phyloP scores from a whole-genome alignment of 139 green algal species.

The Raphidocelis subcapitata region DNA sequence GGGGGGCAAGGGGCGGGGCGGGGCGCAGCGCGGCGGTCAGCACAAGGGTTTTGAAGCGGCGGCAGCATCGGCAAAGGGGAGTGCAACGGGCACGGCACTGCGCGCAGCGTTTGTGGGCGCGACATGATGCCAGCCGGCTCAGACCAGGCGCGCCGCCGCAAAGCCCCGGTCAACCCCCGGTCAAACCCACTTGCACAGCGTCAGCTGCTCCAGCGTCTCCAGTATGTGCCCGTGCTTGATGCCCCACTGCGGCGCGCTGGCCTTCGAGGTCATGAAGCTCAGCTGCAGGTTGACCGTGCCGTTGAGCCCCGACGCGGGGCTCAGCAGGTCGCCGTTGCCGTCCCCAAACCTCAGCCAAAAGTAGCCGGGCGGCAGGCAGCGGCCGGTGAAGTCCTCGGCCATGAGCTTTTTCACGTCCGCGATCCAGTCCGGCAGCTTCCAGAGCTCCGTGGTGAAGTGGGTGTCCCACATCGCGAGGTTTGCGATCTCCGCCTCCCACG shows the following conservation, averaged over 20 bases:
- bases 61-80: too few relatives aligned
- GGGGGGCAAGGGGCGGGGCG: too few relatives aligned
- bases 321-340: constrained; percentile 11
- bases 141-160: too few relatives aligned
- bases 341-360: constrained; percentile 31
- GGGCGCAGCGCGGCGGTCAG: too few relatives aligned
- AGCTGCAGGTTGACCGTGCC: constrained; percentile 21
- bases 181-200: constrained; percentile 33
- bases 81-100: too few relatives aligned
- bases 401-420: constrained; percentile 13
- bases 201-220: constrained; percentile 24
- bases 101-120: too few relatives aligned
- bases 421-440: constrained; percentile 14
- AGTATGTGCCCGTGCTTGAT: constrained; percentile 22
- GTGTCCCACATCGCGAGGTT: constrained; percentile 24
- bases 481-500: background rate
- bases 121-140: too few relatives aligned
- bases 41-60: too few relatives aligned
- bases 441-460: constrained; percentile 23
- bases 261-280: constrained; percentile 23
- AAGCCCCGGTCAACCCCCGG: too few relatives aligned
- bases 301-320: constrained; percentile 10
- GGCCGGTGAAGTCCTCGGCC: constrained; percentile 3
- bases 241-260: background rate
- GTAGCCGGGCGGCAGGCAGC: constrained; percentile 22